Base-by-base conservation (phyloP, 202 grass and related monocot species). In the Sporobolus alterniflorus region DNA sequence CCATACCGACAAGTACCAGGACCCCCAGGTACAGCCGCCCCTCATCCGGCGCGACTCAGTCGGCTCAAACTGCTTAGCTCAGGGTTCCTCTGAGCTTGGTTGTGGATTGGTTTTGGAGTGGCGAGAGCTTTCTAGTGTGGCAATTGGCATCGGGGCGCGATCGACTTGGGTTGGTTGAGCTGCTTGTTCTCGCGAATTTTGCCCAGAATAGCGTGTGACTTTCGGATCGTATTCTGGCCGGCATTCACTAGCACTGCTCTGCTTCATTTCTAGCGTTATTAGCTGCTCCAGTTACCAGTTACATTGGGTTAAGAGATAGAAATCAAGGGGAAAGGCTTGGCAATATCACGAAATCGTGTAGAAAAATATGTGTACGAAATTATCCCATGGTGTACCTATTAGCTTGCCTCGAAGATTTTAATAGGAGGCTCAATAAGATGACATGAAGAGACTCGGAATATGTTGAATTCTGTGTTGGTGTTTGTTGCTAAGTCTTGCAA, bases 1-100 rank as follows among this genome's bases (percentile, higher is more conserved):
- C 84, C 94, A 94, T 73, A 91, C 94, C 40, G 94, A 97, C 87
- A 97, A 97, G 82, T 94, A 97, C 72, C 91, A 89, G 59, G 89
- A 94, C 29, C 65, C 62, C 24, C 89, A 97, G 78, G 94, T 97
- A 74, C 20, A 22, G 42, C n/a, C 4, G 33, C 52, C 25, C 52
- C 24, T 54, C 14, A 61, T 62, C 48, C 36, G 13, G 2, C n/a
- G 67, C 47, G 74, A 74, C 78, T 79, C 24, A 68, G 42, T 67
- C 32, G 67, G 25, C 32, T 67, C 5, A 22, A 73, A 43, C 36
- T 44, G 17, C 14, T 59, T 82, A 31, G 48, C 49, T 61, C 78
- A 77, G 88, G 83, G 73, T 72, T 29, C 21, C 3, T 78, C 25
- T 2, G 40, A 68, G 50, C 3, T 82, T 51, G 69, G 22, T 78